These are phyloP conservation scores for Phoma sp. DNA, from an alignment of 2,329 filamentous ascomycete genomes.

Conservation along the genomic window DNA sequence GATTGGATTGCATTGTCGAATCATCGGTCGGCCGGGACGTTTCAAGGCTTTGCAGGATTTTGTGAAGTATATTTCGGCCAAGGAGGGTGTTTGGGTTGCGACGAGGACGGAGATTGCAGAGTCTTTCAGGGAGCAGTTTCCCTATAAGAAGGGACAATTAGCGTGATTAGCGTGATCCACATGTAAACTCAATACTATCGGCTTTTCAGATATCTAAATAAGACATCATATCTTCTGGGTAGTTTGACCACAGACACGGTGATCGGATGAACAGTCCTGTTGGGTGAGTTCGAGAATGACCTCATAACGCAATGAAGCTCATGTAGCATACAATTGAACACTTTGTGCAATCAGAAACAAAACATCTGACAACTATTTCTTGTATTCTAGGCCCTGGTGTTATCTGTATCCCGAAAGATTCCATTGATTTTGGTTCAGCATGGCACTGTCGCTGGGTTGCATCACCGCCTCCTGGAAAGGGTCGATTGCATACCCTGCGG, in stretches of 20 bases:
- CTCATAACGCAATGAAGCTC: too few relatives aligned
- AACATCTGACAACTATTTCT: too few relatives aligned
- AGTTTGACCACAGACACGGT: too few relatives aligned
- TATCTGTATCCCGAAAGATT: neutral
- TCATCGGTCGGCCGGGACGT: conserved; percentile 60
- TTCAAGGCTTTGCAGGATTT: conserved; percentile 60
- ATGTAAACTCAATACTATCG: too few relatives aligned
- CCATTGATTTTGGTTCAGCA: conserved; percentile 2
- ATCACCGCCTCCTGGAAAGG: conserved; percentile 2
- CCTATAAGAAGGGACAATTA: conserved; percentile 54
- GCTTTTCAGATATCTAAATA: too few relatives aligned
- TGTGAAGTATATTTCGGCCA: conserved; percentile 59
- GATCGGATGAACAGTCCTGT: too few relatives aligned
- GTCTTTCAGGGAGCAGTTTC: conserved; percentile 56
- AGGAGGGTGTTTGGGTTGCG: conserved; percentile 63
- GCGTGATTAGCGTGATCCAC: conserved; percentile 17
- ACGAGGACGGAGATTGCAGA: conserved; percentile 61
- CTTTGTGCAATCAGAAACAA: too few relatives aligned
- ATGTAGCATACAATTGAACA: too few relatives aligned
- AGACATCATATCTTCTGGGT: too few relatives aligned
- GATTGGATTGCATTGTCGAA: conserved; percentile 60
- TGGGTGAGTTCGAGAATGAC: too few relatives aligned
- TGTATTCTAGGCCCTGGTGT: neutral
- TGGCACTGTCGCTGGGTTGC: neutral
- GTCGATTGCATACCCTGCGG: neutral